A percentile compares a stretch with the other conserved stretches of the same genome.
These are phyloP conservation scores for Leucaena leucocephala DNA, from an alignment of 306 rosid genomes.

Conservation along the genomic window DNA sequence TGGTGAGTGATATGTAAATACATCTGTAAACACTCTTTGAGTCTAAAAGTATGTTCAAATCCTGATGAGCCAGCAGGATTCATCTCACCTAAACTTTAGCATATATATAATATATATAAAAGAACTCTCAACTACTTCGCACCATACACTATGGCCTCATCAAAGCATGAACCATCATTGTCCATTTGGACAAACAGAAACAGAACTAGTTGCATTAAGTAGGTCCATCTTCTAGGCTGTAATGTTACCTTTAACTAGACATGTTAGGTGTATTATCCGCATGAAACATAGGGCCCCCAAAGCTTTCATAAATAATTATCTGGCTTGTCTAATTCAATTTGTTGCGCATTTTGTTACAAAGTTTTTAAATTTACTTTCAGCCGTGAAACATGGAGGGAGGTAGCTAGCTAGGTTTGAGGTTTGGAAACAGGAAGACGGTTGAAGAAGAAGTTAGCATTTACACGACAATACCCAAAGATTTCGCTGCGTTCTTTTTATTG, in stretches of 20 bases:
- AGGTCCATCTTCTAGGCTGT: slow-evolving; percentile 73
- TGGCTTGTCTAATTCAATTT: slow-evolving; percentile 33
- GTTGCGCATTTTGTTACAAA: slow-evolving; percentile 9
- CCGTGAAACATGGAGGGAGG: slow-evolving; percentile 10
- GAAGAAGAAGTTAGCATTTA: slow-evolving; percentile 1
- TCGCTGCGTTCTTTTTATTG: neutral
- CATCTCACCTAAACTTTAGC: too few relatives aligned
- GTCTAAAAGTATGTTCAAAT: too few relatives aligned
- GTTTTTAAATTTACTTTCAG: slow-evolving; percentile 9
- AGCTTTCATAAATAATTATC: slow-evolving; percentile 37
- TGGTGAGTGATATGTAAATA: too few relatives aligned
- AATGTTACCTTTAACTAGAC: slow-evolving; percentile 51
- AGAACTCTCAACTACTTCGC: too few relatives aligned
- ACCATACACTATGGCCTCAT: neutral
- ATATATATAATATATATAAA: too few relatives aligned
- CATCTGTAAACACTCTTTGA: too few relatives aligned
- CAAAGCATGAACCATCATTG: slow-evolving; percentile 51
- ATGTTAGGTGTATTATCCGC: slow-evolving; percentile 45
- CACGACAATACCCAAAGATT: neutral
- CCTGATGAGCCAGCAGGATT: too few relatives aligned
- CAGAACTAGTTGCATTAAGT: slow-evolving; percentile 50
- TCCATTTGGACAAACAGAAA: slow-evolving; percentile 50
- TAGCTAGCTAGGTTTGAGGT: slow-evolving; percentile 35
- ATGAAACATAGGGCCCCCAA: slow-evolving; percentile 42
- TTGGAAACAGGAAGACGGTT: slow-evolving; percentile 35